A percentile compares a stretch with the other conserved stretches of the same genome.
These are phyloP conservation scores for Diaporthe longicolla DNA, from an alignment of 2,329 filamentous ascomycete species.

Conservation along the genomic window DNA sequence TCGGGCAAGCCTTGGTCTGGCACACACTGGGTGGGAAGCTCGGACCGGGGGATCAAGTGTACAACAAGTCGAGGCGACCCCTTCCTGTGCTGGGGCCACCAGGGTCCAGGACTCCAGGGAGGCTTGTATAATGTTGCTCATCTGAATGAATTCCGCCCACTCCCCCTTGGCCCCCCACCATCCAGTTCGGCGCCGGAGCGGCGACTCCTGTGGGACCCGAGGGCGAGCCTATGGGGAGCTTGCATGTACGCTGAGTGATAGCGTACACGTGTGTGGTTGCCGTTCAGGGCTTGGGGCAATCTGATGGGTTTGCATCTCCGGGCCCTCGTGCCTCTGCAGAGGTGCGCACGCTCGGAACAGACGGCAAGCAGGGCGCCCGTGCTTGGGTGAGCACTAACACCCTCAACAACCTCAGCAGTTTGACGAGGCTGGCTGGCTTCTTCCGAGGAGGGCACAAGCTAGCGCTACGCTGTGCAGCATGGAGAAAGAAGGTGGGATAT, in stretches of 20 bases:
- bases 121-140: slow-evolving; percentile 3
- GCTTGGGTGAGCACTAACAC: neutral
- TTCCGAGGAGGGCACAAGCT: neutral
- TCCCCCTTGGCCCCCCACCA: neutral
- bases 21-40: neutral
- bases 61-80: neutral
- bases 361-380: slow-evolving; percentile 6
- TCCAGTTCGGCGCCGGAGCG: slow-evolving; percentile 14
- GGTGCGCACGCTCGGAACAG: neutral
- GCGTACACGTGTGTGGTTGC: slow-evolving; percentile 27
- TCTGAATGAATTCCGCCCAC: slow-evolving; percentile 18
- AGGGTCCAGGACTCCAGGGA: slow-evolving; percentile 36
- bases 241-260: neutral
- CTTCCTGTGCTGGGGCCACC: slow-evolving; percentile 2
- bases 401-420: slow-evolving; percentile 1
- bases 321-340: neutral
- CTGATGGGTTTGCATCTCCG: slow-evolving; percentile 9
- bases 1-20: slow-evolving; percentile 22
- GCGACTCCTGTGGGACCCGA: slow-evolving; percentile 23
- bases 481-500: neutral
- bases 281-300: slow-evolving; percentile 13
- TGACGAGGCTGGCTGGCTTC: slow-evolving; percentile 35
- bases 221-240: slow-evolving; percentile 2
- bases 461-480: neutral
- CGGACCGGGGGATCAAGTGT: slow-evolving; percentile 2